Evolutionary conservation across 2,329 filamentous ascomycete genomes (phyloP), one percentile per base, ranked within the genome.

Genomic region (Scedosporium dehoogii): DNA sequence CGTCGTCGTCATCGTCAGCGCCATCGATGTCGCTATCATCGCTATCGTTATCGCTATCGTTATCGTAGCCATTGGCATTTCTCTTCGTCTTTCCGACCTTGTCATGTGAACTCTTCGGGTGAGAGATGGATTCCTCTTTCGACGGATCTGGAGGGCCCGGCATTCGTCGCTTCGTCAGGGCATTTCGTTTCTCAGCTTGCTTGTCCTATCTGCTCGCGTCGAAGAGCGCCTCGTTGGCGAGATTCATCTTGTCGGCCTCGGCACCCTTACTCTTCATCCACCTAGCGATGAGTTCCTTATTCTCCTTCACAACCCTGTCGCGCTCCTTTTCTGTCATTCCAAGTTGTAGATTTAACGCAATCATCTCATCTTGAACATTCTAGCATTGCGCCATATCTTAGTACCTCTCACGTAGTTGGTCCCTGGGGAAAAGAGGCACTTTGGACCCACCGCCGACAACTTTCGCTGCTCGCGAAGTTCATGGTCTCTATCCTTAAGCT

Each of bases 311-410:
- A 65, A 96, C 78, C 73, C 85, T 87, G 71, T 88, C 85, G 29
- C 83, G 81, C 70, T 86, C 85, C 72, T 92, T 84, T 72, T 96
- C 92, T 3, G 88, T 87, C 79, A 97, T 85, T 68, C 94, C 92
- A 53, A 97, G 80, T 74, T 97, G 90, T 67, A 97, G 79, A 67
- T 92, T 92, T 57, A 97, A 76, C 1, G 91, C 88, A 59, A 96
- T 87, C 74, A 96, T 87, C 74, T 99, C 94, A 74, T 97, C 92
- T 76, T 97, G 93, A 61, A 96, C 87, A 69, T 93, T 84, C 83
- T 88, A 68, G 55, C 33, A 38, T 38, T 38, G 63, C 12, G 14
- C 29, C 5, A 57, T 27, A 9, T 60, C 16, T 33, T 14, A 29
- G 25, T 46, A 33, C 16, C 21, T 16, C n/a, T 10, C 33, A 14